Conservation (phyloP, 2,329 filamentous ascomycete species). For the Triangularia verruculosa region DNA sequence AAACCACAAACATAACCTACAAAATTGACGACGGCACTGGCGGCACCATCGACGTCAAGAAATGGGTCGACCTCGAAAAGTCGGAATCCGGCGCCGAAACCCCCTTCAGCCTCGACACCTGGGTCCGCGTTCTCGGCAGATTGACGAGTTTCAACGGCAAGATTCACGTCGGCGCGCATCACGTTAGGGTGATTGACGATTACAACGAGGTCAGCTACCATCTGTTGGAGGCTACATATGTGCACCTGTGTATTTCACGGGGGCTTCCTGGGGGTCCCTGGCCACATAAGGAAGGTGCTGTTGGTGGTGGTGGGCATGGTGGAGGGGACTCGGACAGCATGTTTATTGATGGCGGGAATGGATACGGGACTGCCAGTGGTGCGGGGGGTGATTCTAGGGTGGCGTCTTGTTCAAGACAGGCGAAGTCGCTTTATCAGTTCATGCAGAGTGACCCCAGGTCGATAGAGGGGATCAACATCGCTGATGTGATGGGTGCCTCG, state of each 20-base stretch:
- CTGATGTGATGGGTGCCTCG: conserved; percentile 66
- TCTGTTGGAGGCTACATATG: conserved; percentile 81
- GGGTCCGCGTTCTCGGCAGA: conserved; percentile 82
- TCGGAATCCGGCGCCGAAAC: conserved; percentile 43
- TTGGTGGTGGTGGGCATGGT: conserved; percentile 31
- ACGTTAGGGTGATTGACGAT: conserved; percentile 75
- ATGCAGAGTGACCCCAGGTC: conserved; percentile 65
- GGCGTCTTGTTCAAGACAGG: conserved; percentile 51
- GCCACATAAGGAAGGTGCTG: conserved; percentile 24
- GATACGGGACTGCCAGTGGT: conserved; percentile 35
- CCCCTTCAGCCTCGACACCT: conserved; percentile 66
- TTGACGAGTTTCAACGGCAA: conserved; percentile 83
- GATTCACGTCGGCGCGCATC: conserved; percentile 74
- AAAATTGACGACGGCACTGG: conserved; percentile 87
- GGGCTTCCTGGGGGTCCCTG: conserved; percentile 51
- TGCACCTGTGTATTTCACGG: conserved; percentile 79
- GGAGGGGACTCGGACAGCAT: conserved; percentile 48
- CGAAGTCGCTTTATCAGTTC: conserved; percentile 68
- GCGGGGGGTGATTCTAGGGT: conserved; percentile 38
- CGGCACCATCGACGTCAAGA: conserved; percentile 84
- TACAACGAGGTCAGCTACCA: conserved; percentile 94
- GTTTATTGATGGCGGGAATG: conserved; percentile 50
- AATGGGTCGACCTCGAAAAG: conserved; percentile 71
- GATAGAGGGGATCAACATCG: conserved; percentile 80
- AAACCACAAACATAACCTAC: conserved; percentile 89